Percentiles rank a stretch among this genome's conserved stretches.
phyloP scores from a whole-genome alignment of 768 basidiomycete species.

The Russula virescens region DNA sequence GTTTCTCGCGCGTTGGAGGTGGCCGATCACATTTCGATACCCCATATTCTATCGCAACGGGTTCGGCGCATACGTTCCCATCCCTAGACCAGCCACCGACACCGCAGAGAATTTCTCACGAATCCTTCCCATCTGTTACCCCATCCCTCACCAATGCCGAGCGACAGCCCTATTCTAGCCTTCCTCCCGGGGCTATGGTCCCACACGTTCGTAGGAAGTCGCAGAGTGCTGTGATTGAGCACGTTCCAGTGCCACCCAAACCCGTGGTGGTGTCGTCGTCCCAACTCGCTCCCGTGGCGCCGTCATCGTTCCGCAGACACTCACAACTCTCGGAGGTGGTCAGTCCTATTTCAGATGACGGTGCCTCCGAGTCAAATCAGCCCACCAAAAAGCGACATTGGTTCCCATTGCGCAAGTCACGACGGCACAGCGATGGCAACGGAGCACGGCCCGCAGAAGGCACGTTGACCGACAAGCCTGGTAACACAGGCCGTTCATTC shows the following conservation, averaged over 20 bases:
- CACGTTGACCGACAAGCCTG: not conserved
- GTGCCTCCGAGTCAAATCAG: constrained; percentile 11
- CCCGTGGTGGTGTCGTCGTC: not conserved
- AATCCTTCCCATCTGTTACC: constrained; percentile 23
- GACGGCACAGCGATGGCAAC: constrained; percentile 22
- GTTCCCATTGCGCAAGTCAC: constrained; percentile 23
- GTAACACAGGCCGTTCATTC: constrained; percentile 28
- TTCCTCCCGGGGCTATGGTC: constrained; percentile 61
- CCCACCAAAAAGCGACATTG: constrained; percentile 24
- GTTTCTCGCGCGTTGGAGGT: constrained; percentile 84
- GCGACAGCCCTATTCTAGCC: constrained; percentile 28
- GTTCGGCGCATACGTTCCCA: constrained; percentile 33
- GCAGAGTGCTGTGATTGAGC: constrained; percentile 80
- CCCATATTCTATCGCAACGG: constrained; percentile 69
- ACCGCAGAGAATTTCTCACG: constrained; percentile 10
- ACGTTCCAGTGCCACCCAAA: constrained; percentile 32
- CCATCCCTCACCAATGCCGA: constrained; percentile 23
- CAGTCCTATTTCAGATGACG: constrained; percentile 22
- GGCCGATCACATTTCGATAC: constrained; percentile 80
- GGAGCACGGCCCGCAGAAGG: constrained; percentile 1
- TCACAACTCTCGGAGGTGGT: constrained; percentile 18
- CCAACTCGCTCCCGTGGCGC: not conserved
- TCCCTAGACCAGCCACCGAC: constrained; percentile 44
- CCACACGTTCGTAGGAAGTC: constrained; percentile 73
- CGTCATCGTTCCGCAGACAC: constrained; percentile 15